A percentile compares a stretch with the other conserved stretches of the same genome.
These are phyloP conservation scores for Senna tora DNA, from an alignment of 306 rosid species.

Conservation along the genomic window DNA sequence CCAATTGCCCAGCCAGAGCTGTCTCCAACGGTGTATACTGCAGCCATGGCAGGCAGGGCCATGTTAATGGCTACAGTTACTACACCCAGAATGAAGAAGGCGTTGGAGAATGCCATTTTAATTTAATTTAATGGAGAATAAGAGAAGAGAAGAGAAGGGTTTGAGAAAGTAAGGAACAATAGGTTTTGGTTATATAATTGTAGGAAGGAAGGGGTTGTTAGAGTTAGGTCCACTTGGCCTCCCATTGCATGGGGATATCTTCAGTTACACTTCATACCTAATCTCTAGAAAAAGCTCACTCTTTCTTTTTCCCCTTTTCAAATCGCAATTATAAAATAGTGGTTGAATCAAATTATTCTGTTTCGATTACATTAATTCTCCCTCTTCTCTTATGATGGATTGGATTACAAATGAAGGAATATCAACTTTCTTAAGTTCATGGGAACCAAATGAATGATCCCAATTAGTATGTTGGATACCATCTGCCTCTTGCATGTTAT, in stretches of 20 bases:
- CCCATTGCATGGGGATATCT: slow-evolving; percentile 52
- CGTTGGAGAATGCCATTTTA: slow-evolving; percentile 54
- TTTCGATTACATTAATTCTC: slow-evolving; percentile 31
- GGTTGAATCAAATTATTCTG: slow-evolving; percentile 43
- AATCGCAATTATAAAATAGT: slow-evolving; percentile 28
- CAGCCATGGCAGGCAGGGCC: slow-evolving; percentile 58
- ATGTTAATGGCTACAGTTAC: slow-evolving; percentile 44
- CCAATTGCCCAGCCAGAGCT: slow-evolving; percentile 72
- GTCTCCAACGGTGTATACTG: slow-evolving; percentile 76
- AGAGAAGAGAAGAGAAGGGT: slow-evolving; percentile 17
- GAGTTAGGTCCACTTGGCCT: slow-evolving; percentile 55
- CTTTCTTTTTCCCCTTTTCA: slow-evolving; percentile 20
- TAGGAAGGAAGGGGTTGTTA: slow-evolving; percentile 54
- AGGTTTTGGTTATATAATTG: slow-evolving; percentile 50
- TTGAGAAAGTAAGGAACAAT: slow-evolving; percentile 31
- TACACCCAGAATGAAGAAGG: slow-evolving; percentile 33
- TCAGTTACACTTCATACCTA: slow-evolving; percentile 69
- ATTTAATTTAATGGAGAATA: not conserved
- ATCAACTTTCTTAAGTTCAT: not conserved
- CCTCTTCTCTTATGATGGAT: slow-evolving; percentile 36
- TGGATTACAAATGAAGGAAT: slow-evolving; percentile 43
- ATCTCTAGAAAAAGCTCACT: slow-evolving; percentile 31
- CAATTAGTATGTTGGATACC: slow-evolving; percentile 32
- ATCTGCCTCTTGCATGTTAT: no score
- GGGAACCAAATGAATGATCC: slow-evolving; percentile 7